Percentiles rank a stretch among this genome's conserved stretches.
Conservation (phyloP, 2,329 filamentous ascomycete species). For the Cladosporium colombiae region DNA sequence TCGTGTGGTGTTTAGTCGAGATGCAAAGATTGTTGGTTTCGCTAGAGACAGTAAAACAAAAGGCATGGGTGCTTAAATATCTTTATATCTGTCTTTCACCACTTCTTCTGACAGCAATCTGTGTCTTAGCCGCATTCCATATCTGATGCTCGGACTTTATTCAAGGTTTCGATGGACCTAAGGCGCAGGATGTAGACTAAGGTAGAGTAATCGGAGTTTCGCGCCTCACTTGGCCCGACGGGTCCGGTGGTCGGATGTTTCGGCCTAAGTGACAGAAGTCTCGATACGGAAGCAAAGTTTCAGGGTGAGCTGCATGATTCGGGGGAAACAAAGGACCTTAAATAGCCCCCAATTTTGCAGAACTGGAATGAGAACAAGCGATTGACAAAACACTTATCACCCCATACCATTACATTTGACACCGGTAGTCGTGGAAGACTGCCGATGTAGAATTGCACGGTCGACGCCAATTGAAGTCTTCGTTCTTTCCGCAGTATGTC, state of each 20-base stretch:
- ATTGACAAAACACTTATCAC: too few species aligned
- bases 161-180: not conserved
- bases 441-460: too few species aligned
- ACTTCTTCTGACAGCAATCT: not conserved
- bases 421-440: too few species aligned
- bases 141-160: not conserved
- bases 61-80: not conserved
- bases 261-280: too few species aligned
- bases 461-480: too few species aligned
- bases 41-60: not conserved
- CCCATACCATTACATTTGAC: too few species aligned
- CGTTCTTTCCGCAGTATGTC: not conserved
- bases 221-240: not conserved
- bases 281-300: too few species aligned
- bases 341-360: too few species aligned
- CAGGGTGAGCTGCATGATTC: too few species aligned
- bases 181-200: not conserved
- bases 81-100: not conserved
- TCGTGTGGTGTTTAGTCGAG: not conserved
- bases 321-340: too few species aligned
- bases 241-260: too few species aligned
- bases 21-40: not conserved
- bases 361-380: too few species aligned
- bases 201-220: not conserved
- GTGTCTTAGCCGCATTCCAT: not conserved